A percentile compares a stretch with the other conserved stretches of the same genome.
phyloP scores from a whole-genome alignment of 495 filamentous ascomycete genomes.

The Penicillium maclennaniae region DNA sequence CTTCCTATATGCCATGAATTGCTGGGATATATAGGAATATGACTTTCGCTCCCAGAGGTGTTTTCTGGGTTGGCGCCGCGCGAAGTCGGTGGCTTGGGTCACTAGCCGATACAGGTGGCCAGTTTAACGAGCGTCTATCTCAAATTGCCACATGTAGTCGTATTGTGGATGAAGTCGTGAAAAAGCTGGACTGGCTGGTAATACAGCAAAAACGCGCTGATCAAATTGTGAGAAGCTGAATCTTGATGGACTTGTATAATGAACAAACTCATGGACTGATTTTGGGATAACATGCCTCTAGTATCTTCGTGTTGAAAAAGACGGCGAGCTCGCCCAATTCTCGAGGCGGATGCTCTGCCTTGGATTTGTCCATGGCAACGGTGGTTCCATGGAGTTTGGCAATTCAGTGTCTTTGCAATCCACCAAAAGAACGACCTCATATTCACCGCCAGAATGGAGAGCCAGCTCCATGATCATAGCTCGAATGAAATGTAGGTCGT shows the following conservation, averaged over 20 bases:
- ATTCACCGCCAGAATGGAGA: slow-evolving; percentile 70
- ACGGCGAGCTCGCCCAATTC: slow-evolving; percentile 66
- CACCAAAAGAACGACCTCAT: slow-evolving; percentile 70
- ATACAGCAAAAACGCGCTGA: slow-evolving; percentile 17
- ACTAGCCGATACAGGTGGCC: slow-evolving; percentile 61
- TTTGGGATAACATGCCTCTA: slow-evolving; percentile 29
- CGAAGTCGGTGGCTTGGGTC: slow-evolving; percentile 53
- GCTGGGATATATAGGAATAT: slow-evolving; percentile 63
- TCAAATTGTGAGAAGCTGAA: not conserved
- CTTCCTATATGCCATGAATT: slow-evolving; percentile 46
- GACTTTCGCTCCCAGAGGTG: slow-evolving; percentile 70
- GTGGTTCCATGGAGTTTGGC: slow-evolving; percentile 49
- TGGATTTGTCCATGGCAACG: slow-evolving; percentile 43
- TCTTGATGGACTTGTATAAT: not conserved
- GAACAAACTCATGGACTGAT: slow-evolving; percentile 24
- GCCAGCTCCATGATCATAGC: slow-evolving; percentile 70
- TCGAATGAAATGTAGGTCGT: slow-evolving; percentile 68
- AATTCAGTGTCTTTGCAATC: slow-evolving; percentile 61
- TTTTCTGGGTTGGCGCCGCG: slow-evolving; percentile 56
- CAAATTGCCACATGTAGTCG: slow-evolving; percentile 71
- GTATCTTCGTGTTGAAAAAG: slow-evolving; percentile 54
- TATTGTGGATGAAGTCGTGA: slow-evolving; percentile 58
- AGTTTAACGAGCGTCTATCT: slow-evolving; percentile 63
- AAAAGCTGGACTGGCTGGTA: slow-evolving; percentile 35
- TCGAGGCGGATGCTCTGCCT: slow-evolving; percentile 48